phyloP scores from a whole-genome alignment of 1,284 basidiomycete genomes.

The Lentinula novae-zelandiae region DNA sequence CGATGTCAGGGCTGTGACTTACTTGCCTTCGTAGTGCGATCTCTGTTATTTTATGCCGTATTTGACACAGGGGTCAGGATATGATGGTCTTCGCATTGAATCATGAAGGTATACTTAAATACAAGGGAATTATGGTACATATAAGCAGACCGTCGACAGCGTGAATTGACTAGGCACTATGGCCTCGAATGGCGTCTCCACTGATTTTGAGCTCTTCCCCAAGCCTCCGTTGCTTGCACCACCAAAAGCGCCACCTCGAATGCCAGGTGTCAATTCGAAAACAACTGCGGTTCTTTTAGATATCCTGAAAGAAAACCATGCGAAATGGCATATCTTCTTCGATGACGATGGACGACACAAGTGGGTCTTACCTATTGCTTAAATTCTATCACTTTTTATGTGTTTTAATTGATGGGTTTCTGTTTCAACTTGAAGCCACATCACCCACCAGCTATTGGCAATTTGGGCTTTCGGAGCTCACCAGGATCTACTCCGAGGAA shows the following conservation, averaged over 20 bases:
- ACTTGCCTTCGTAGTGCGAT: neutral
- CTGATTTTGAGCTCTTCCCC: slow-evolving; percentile 6
- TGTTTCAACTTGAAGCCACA: slow-evolving; percentile 35
- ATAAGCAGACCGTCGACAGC: neutral
- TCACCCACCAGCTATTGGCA: slow-evolving; percentile 47
- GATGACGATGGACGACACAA: slow-evolving; percentile 41
- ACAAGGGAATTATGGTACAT: too few species aligned
- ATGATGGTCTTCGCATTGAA: neutral
- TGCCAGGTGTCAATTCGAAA: slow-evolving; percentile 26
- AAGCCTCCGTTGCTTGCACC: slow-evolving; percentile 15
- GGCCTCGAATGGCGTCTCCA: neutral
- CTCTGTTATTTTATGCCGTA: neutral
- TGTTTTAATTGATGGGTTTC: neutral
- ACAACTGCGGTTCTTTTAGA: slow-evolving; percentile 31
- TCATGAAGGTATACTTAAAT: too few species aligned
- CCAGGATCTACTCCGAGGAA: slow-evolving; percentile 32
- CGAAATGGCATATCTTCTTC: slow-evolving; percentile 42
- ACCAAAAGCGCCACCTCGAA: slow-evolving; percentile 9
- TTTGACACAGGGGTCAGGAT: neutral
- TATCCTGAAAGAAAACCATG: slow-evolving; percentile 38
- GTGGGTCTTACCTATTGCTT: slow-evolving; percentile 27
- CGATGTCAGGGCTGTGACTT: neutral
- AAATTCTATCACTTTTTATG: neutral
- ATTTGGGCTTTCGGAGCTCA: slow-evolving; percentile 47
- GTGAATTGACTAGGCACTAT: neutral